These are phyloP conservation scores for Fusarium avenaceum DNA, from an alignment of 2,329 filamentous ascomycete genomes.

Conservation along the genomic window DNA sequence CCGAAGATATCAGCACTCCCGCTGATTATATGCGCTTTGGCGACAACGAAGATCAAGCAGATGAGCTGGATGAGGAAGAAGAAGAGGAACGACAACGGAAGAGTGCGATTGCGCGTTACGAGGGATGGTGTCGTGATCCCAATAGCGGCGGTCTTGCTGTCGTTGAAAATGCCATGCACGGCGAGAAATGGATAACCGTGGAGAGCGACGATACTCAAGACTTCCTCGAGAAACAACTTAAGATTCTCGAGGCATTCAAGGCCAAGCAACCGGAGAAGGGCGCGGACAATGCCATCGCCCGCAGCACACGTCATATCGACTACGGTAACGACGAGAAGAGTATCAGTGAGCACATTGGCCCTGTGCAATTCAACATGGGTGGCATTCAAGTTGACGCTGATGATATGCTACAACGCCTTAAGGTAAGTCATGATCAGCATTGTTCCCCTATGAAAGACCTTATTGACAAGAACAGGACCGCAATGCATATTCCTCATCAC, in stretches of 20 bases:
- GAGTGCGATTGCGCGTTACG: slow-evolving; percentile 79
- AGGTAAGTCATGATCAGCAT: slow-evolving; percentile 66
- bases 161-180: slow-evolving; percentile 57
- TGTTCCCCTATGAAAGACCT: background rate
- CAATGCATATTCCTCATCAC: slow-evolving; percentile 64
- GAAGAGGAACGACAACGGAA: slow-evolving; percentile 55
- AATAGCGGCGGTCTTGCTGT: slow-evolving; percentile 68
- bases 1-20: slow-evolving; percentile 79
- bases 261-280: slow-evolving; percentile 67
- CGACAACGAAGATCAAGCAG: slow-evolving; percentile 43
- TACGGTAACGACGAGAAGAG: slow-evolving; percentile 60
- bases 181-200: slow-evolving; percentile 53
- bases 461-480: slow-evolving; percentile 62
- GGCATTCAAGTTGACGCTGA: slow-evolving; percentile 97
- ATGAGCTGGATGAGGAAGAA: slow-evolving; percentile 44
- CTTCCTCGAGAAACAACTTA: slow-evolving; percentile 82
- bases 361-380: slow-evolving; percentile 98
- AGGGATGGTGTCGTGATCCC: slow-evolving; percentile 83
- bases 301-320: slow-evolving; percentile 49
- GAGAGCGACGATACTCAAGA: slow-evolving; percentile 75
- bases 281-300: slow-evolving; percentile 43
- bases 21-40: slow-evolving; percentile 46
- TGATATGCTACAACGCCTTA: slow-evolving; percentile 88
- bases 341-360: slow-evolving; percentile 86
- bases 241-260: slow-evolving; percentile 76